Conservation (phyloP, 345 rosid genomes). For the Arabidopsis suecica region DNA sequence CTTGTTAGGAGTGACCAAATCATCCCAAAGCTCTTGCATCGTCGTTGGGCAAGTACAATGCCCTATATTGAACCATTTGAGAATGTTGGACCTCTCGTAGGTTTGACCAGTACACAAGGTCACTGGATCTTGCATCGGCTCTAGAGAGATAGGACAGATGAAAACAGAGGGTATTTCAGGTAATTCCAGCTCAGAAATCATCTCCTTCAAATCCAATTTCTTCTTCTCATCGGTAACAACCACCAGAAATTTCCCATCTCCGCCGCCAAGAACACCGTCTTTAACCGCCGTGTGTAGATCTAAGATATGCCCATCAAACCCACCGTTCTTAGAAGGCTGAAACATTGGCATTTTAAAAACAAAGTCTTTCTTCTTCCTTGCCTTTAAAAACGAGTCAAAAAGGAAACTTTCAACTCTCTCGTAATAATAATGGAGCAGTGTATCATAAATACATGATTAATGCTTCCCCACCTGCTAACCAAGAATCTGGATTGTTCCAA, state of each 20-base stretch:
- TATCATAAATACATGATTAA: constrained; percentile 53
- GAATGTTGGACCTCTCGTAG: constrained; percentile 69
- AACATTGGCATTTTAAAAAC: constrained; percentile 58
- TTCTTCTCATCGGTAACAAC: constrained; percentile 49
- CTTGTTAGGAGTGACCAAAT: constrained; percentile 62
- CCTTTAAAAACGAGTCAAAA: constrained; percentile 53
- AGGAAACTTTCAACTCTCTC: constrained; percentile 43
- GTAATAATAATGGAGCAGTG: constrained; percentile 32
- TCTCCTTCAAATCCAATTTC: constrained; percentile 67
- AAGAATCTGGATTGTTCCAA: constrained; percentile 43
- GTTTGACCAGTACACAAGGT: constrained; percentile 85
- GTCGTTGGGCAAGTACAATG: constrained; percentile 76
- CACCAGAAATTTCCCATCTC: constrained; percentile 29
- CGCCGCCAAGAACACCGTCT: constrained; percentile 63
- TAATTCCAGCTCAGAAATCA: constrained; percentile 65
- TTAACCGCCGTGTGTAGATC: constrained; percentile 77
- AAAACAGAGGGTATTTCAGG: constrained; percentile 68
- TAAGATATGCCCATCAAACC: constrained; percentile 60
- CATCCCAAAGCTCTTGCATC: constrained; percentile 84
- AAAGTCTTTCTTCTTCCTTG: constrained; percentile 27
- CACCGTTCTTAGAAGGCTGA: constrained; percentile 52
- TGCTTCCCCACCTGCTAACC: constrained; percentile 26
- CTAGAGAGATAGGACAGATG: constrained; percentile 77
- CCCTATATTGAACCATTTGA: constrained; percentile 72
- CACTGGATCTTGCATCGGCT: constrained; percentile 80